These are phyloP conservation scores for Emergomyces orientalis DNA, from an alignment of 2,329 filamentous ascomycete species.

Conservation along the genomic window DNA sequence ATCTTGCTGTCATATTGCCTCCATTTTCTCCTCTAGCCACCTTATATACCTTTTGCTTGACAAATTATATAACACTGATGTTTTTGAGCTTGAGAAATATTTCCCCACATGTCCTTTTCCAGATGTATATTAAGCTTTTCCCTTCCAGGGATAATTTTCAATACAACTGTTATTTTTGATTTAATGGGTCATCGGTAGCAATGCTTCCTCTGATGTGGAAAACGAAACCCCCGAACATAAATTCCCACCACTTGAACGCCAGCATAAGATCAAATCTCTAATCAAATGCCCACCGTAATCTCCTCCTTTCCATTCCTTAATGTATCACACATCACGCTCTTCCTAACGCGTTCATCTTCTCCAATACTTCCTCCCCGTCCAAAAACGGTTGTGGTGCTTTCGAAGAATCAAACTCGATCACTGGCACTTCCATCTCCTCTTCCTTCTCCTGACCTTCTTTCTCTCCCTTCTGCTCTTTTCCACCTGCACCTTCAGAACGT, in stretches of 20 bases:
- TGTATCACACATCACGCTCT: background rate
- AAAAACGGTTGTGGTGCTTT: slow-evolving; percentile 15
- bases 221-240: background rate
- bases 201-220: background rate
- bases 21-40: background rate
- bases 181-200: background rate
- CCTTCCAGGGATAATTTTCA: background rate
- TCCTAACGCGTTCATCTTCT: slow-evolving; percentile 5
- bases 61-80: background rate
- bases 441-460: background rate
- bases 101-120: background rate
- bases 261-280: background rate
- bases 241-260: background rate
- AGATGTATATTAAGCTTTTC: background rate
- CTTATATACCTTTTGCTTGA: background rate
- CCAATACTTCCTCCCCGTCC: slow-evolving; percentile 12
- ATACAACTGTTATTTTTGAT: background rate
- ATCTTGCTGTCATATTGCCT: background rate
- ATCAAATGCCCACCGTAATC: no score
- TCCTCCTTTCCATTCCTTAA: background rate
- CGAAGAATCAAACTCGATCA: slow-evolving; percentile 15
- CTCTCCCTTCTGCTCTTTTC: background rate
- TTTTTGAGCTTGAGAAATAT: background rate
- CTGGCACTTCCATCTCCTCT: background rate
- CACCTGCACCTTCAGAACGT: background rate